Evolutionary conservation across 129 eudicot species (phyloP).

Genomic region (Lactuca saligna): DNA sequence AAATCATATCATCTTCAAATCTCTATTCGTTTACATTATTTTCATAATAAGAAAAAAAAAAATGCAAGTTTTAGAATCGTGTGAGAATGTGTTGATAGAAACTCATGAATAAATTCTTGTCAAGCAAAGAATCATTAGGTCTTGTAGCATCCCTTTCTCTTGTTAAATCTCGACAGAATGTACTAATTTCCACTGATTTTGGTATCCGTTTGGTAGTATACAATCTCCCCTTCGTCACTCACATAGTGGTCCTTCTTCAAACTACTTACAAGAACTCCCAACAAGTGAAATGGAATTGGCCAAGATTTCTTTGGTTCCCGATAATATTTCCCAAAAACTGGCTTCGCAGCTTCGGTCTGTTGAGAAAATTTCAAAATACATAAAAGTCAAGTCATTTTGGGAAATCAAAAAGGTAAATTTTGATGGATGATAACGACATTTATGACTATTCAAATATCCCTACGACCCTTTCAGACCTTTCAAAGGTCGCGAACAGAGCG

Average conservation of each 20-base stretch:
- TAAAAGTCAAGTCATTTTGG: too few relatives aligned
- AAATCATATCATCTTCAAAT: constrained; percentile 2
- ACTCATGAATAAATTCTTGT: constrained; percentile 25
- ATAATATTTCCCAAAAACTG: constrained; percentile 73
- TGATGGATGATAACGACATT: neutral
- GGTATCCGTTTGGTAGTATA: constrained; percentile 72
- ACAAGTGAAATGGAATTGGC: constrained; percentile 67
- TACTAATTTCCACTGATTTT: constrained; percentile 29
- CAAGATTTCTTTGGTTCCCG: constrained; percentile 75
- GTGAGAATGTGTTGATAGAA: constrained; percentile 25
- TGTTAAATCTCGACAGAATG: constrained; percentile 10
- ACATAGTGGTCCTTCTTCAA: constrained; percentile 82
- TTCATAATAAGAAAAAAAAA: constrained; percentile 22
- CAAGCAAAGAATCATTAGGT: constrained; percentile 41
- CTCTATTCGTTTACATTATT: constrained; percentile 18
- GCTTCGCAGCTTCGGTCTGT: constrained; percentile 86
- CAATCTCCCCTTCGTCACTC: constrained; percentile 79
- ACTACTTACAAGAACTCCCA: constrained; percentile 63
- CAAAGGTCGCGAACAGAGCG: neutral
- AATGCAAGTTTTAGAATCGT: constrained; percentile 10
- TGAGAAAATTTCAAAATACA: too few relatives aligned
- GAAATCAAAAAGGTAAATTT: too few relatives aligned
- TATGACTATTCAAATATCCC: neutral
- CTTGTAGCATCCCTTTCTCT: constrained; percentile 32
- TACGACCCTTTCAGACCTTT: neutral